Conservation (phyloP, 2,329 filamentous ascomycete genomes). For the Fusarium bactridioides region DNA sequence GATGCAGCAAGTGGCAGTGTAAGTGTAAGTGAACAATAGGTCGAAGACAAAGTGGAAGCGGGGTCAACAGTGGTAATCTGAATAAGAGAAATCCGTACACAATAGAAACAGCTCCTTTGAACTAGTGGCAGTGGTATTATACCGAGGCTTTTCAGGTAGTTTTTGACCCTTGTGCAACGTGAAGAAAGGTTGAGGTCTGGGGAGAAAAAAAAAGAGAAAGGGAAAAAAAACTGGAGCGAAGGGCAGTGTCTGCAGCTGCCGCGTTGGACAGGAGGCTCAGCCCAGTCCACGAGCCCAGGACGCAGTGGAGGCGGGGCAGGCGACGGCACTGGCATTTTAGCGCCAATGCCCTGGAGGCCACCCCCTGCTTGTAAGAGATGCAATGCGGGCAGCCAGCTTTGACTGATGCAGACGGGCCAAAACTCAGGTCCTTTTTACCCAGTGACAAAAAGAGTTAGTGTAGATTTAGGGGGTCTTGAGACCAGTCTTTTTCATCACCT, state of each 20-base stretch:
- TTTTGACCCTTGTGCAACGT: constrained; percentile 1
- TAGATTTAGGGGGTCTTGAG: not conserved
- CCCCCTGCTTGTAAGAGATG: constrained; percentile 16
- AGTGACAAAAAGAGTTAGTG: not conserved
- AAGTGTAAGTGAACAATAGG: constrained; percentile 32
- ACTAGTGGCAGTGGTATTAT: constrained; percentile 2
- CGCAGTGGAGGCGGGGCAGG: constrained; percentile 17
- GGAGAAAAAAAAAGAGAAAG: not conserved
- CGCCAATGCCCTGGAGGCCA: constrained; percentile 16
- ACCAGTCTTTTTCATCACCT: not conserved
- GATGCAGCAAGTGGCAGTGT: constrained; percentile 11
- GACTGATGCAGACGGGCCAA: not conserved
- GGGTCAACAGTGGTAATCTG: not conserved
- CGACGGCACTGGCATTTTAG: constrained; percentile 18
- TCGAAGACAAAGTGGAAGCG: not conserved
- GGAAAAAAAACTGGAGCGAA: constrained; percentile 32
- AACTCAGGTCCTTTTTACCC: not conserved
- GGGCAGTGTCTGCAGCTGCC: constrained; percentile 19
- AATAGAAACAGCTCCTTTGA: not conserved
- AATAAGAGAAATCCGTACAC: constrained; percentile 16
- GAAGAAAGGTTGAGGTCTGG: not conserved
- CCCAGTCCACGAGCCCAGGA: not conserved
- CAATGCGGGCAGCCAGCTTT: not conserved
- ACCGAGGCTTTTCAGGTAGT: not conserved
- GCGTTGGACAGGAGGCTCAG: constrained; percentile 27